Percentiles rank a stretch among this genome's conserved stretches.
phyloP scores from a whole-genome alignment of 1,284 basidiomycete genomes.

The Heterobasidion occidentale region DNA sequence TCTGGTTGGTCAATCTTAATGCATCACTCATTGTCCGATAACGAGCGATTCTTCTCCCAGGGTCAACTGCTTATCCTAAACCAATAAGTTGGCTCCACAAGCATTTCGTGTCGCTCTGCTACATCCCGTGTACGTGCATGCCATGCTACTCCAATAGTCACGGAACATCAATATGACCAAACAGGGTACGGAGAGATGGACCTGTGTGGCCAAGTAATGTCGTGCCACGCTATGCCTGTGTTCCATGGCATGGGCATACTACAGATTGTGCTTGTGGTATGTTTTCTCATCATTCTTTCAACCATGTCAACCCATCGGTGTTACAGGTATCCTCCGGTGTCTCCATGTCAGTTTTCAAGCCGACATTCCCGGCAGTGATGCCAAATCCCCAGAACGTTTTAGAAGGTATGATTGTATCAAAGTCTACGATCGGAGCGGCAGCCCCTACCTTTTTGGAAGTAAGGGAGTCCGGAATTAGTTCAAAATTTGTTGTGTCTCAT shows the following conservation, averaged over 20 bases:
- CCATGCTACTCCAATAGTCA: not conserved
- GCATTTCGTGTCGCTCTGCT: slow-evolving; percentile 4
- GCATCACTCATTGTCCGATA: not conserved
- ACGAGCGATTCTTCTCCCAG: slow-evolving; percentile 1
- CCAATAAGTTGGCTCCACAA: slow-evolving; percentile 11
- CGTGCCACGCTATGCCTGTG: slow-evolving; percentile 15
- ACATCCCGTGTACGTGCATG: slow-evolving; percentile 10
- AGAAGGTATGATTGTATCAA: slow-evolving; percentile 8
- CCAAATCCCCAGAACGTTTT: slow-evolving; percentile 15
- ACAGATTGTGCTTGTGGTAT: slow-evolving; percentile 9
- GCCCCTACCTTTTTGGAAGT: not conserved
- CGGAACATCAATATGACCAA: not conserved
- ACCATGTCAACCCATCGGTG: slow-evolving; percentile 5
- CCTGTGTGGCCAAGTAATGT: slow-evolving; percentile 13
- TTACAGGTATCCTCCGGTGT: slow-evolving; percentile 12
- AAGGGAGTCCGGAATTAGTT: slow-evolving; percentile 2
- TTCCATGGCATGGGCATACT: slow-evolving; percentile 15
- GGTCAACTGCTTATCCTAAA: slow-evolving; percentile 14
- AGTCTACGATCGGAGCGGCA: not conserved
- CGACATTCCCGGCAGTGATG: slow-evolving; percentile 11
- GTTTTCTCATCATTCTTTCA: slow-evolving; percentile 4
- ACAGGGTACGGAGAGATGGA: slow-evolving; percentile 13
- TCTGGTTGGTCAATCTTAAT: slow-evolving; percentile 19
- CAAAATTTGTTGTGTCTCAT: slow-evolving; percentile 14
- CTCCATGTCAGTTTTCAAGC: slow-evolving; percentile 13